These are phyloP conservation scores for Musa balbisiana DNA, from an alignment of 202 grass and related monocot genomes.

Conservation along the genomic window DNA sequence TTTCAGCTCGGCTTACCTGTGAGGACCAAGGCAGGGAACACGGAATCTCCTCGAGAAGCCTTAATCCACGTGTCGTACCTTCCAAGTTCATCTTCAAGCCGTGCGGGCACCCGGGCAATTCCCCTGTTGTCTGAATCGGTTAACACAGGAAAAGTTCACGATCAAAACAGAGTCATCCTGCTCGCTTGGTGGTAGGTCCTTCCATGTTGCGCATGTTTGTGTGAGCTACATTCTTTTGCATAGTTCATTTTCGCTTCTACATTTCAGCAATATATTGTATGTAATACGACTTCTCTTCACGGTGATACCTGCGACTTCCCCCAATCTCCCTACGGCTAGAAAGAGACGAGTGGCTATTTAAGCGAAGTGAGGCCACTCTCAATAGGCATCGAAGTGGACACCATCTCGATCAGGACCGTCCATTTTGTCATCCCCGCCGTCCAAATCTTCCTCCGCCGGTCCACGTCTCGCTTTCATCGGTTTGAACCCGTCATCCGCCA, in stretches of 20 bases:
- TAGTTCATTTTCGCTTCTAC: neutral
- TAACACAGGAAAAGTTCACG: too few relatives aligned
- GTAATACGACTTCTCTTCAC: too few relatives aligned
- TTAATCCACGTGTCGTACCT: too few relatives aligned
- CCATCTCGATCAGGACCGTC: neutral
- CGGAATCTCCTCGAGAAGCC: neutral
- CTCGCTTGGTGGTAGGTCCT: too few relatives aligned
- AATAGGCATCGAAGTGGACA: neutral
- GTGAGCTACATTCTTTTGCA: neutral
- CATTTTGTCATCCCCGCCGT: neutral
- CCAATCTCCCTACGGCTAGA: too few relatives aligned
- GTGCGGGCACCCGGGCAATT: too few relatives aligned
- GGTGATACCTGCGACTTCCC: neutral
- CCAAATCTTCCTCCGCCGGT: neutral
- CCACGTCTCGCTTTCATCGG: neutral
- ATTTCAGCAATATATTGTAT: neutral
- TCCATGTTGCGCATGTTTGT: too few relatives aligned
- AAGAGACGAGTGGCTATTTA: neutral
- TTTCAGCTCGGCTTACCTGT: neutral
- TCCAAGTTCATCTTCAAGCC: too few relatives aligned
- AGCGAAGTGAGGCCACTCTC: too few relatives aligned
- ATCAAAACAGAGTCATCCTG: too few relatives aligned
- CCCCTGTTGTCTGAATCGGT: too few relatives aligned
- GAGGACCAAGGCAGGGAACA: neutral
- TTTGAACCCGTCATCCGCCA: too few relatives aligned